Percentiles rank a stretch among this genome's conserved stretches.
Conservation (phyloP, 2,329 filamentous ascomycete species). For the Pseudogymnoascus sp. region DNA sequence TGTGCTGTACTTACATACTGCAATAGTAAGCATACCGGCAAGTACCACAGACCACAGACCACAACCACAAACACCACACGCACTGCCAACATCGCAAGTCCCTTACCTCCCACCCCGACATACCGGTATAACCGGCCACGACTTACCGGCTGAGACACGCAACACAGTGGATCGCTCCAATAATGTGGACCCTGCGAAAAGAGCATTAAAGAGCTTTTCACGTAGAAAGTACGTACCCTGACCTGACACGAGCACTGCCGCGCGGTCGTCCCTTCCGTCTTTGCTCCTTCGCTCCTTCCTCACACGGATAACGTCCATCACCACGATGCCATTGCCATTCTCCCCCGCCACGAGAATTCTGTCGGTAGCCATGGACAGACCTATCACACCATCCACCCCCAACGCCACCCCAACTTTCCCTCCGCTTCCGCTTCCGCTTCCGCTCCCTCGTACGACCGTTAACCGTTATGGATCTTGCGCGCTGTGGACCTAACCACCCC, state of each 20-base stretch:
- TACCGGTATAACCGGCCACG: too few species aligned
- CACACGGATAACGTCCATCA: background rate
- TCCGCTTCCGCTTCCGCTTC: background rate
- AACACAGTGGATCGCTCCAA: background rate
- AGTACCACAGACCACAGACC: too few species aligned
- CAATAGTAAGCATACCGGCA: background rate
- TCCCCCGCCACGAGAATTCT: background rate
- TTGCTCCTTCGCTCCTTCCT: background rate
- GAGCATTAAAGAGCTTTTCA: background rate
- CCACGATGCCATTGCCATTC: background rate
- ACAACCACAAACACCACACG: background rate
- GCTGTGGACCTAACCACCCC: background rate
- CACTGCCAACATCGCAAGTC: background rate
- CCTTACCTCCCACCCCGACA: background rate
- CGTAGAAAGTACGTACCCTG: background rate
- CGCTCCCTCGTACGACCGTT: background rate
- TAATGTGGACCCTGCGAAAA: background rate
- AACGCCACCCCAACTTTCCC: background rate
- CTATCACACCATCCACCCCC: background rate
- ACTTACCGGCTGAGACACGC: background rate
- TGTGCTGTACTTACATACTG: background rate
- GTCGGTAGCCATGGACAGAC: background rate
- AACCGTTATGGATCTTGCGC: slow-evolving; percentile 1
- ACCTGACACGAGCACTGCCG: background rate
- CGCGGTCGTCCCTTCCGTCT: background rate